Evolutionary conservation across 345 rosid genomes (phyloP), one percentile per base, ranked within the genome.

Genomic region (Bretschneidera sinensis): DNA sequence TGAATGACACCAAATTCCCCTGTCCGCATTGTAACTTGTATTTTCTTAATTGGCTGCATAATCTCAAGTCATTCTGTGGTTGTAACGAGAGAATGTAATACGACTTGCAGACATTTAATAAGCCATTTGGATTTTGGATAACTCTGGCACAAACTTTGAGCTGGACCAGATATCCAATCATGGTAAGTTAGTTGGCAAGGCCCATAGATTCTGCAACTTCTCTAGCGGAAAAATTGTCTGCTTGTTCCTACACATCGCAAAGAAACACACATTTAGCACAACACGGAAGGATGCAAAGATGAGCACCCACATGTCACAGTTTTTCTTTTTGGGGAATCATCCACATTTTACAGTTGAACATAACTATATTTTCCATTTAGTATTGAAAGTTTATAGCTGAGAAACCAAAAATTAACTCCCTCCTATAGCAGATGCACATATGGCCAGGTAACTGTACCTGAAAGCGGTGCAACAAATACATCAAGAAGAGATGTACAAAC

Each of bases 381-480:
- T 28, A 28, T 28, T 8, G 5, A 2, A 2, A 28, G 8, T n/a
- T n/a, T 28, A 28, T 28, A 8, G 33, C 33, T 28, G 11, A 14
- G 10, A 1, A 39, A 39, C 6, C 10, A 11, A 39, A 5, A 39
- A 39, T 39, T 11, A 39, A 39, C 11, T 39, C 45, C 15, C 2
- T 39, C 11, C 45, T 39, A 28, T 28, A 60, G 20, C 34, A 31
- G 28, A 13, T n/a, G 0, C 13, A 4, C 9, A 7, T 49, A 62
- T 22, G 43, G 48, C 16, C 17, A 43, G 23, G 43, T 23, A 61
- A 50, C 13, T 60, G 9, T 80, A 95, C 99, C 92, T 95, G 97
- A 74, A 95, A 97, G 67, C 76, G 88, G 74, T 95, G 99, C 81
- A 95, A 33, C 71, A 95, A 79, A 74, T 86, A 95, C 99, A 95